Evolutionary conservation across 371 early-diverging fungal species (phyloP).

Genomic region (Capniomyces stellatus): DNA sequence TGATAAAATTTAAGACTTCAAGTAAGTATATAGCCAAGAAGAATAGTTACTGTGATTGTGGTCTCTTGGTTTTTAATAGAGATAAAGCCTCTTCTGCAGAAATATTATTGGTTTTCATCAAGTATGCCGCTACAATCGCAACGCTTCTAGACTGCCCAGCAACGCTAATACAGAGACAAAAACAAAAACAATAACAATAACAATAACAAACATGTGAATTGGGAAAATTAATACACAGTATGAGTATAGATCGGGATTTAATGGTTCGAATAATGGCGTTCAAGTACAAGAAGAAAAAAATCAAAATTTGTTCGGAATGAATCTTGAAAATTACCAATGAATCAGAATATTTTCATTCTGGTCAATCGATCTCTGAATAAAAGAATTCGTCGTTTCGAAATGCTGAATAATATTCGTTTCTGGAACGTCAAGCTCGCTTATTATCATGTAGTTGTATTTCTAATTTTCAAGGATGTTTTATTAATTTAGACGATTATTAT

Average conservation of each 20-base stretch:
- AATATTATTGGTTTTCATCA: constrained; percentile 38
- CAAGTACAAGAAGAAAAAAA: not conserved
- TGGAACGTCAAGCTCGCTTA: constrained; percentile 40
- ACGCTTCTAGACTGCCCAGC: constrained; percentile 43
- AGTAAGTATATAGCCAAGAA: too few species aligned
- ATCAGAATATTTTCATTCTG: constrained; percentile 37
- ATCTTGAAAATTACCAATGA: constrained; percentile 48
- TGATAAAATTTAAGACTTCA: too few species aligned
- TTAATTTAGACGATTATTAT: constrained; percentile 1
- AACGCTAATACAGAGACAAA: constrained; percentile 14
- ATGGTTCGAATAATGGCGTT: not conserved
- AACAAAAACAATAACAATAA: constrained; percentile 7
- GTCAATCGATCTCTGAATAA: constrained; percentile 32
- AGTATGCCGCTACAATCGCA: constrained; percentile 37
- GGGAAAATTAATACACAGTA: not conserved
- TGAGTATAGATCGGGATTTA: not conserved
- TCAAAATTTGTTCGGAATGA: too few species aligned
- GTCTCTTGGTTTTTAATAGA: constrained; percentile 29
- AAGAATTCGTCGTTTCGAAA: constrained; percentile 39
- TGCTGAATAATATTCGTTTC: constrained; percentile 49
- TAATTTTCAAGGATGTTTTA: constrained; percentile 3
- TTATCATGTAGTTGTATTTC: constrained; percentile 34
- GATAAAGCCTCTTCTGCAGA: constrained; percentile 32
- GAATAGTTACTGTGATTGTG: constrained; percentile 28
- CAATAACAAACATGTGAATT: too few species aligned